Percentiles rank a stretch among this genome's conserved stretches.
Evolutionary conservation across 2,329 filamentous ascomycete species (phyloP).

Genomic region (Epichloe amarillans): DNA sequence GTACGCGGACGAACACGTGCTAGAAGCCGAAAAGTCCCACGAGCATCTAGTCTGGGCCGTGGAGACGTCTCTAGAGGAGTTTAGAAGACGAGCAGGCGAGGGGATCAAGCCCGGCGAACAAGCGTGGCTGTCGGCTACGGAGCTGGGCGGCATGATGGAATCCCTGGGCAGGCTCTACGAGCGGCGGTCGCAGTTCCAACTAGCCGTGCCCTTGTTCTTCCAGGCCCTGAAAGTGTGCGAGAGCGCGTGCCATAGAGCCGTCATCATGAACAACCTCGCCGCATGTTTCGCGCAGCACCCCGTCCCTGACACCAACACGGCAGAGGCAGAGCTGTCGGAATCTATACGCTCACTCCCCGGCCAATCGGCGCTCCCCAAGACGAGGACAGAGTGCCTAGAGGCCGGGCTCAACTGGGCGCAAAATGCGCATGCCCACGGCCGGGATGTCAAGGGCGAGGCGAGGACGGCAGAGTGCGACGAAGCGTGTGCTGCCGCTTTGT

Average conservation of each 20-base stretch:
- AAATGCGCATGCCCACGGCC: slow-evolving; percentile 58
- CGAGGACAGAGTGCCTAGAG: slow-evolving; percentile 48
- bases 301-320: slow-evolving; percentile 19
- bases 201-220: slow-evolving; percentile 75
- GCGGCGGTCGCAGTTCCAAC: slow-evolving; percentile 58
- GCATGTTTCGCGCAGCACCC: slow-evolving; percentile 59
- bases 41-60: slow-evolving; percentile 65
- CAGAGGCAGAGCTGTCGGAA: slow-evolving; percentile 15
- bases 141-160: slow-evolving; percentile 64
- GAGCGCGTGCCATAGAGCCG: slow-evolving; percentile 60
- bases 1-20: slow-evolving; percentile 64
- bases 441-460: slow-evolving; percentile 49
- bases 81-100: slow-evolving; percentile 50
- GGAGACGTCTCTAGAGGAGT: slow-evolving; percentile 64
- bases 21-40: slow-evolving; percentile 61
- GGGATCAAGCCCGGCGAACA: slow-evolving; percentile 59
- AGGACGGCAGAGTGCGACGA: slow-evolving; percentile 70
- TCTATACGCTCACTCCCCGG: slow-evolving; percentile 15
- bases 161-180: slow-evolving; percentile 68
- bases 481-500: slow-evolving; percentile 71
- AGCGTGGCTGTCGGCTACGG: slow-evolving; percentile 54
- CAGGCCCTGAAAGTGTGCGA: slow-evolving; percentile 62
- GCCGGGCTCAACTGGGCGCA: slow-evolving; percentile 66
- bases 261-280: slow-evolving; percentile 78
- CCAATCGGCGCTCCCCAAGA: slow-evolving; percentile 21